Evolutionary conservation across 108 stramenopile genomes (phyloP), one percentile per base, ranked within the genome.

Genomic region (Stephanodiscus triporus): DNA sequence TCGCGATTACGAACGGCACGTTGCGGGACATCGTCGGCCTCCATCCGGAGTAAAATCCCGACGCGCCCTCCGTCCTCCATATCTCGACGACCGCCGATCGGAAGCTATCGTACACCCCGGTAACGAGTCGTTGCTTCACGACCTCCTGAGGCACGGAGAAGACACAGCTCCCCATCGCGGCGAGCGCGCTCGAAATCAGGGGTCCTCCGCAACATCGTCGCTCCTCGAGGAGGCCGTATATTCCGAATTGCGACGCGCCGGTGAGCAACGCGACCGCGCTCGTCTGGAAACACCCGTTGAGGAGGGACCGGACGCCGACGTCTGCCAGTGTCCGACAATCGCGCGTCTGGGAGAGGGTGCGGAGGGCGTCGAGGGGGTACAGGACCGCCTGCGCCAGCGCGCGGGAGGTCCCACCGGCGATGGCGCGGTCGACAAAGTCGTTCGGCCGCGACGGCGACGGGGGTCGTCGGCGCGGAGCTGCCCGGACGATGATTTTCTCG

Each of bases 301-400:
- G 20, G 14, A 88, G 60, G 17, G 84, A 75, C 17, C 48, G 11
- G 2, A 43, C 38, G 16, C 88, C 88, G 1, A 90, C 82, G 38
- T 88, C 86, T 11, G 81, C 75, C 14, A 90, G 62, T 2, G 87
- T 88, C 27, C 80, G 66, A 5, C 77, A 79, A 40, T 87, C 85
- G 22, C 90, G 83, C 0, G 88, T 87, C 81, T 91, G 90, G 13
- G 85, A 78, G 8, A 91, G 63, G 10, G 90, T 91, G 11, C 90
- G 81, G 17, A 91, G 58, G 9, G 90, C 90, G 60, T 91, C 90
- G 23, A 87, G 66, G 19, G 90, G 90, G 76, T 91, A 91, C 34
- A 87, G 56, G 0, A 84, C 37, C n/a, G 63, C 60, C 71, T 91
- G 90, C 6, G 85, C 81, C 0, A 87, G 23, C 16, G 72, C 73